A percentile compares a stretch with the other conserved stretches of the same genome.
Conservation (phyloP, 2,329 filamentous ascomycete genomes). For the Anisogramma anomala region DNA sequence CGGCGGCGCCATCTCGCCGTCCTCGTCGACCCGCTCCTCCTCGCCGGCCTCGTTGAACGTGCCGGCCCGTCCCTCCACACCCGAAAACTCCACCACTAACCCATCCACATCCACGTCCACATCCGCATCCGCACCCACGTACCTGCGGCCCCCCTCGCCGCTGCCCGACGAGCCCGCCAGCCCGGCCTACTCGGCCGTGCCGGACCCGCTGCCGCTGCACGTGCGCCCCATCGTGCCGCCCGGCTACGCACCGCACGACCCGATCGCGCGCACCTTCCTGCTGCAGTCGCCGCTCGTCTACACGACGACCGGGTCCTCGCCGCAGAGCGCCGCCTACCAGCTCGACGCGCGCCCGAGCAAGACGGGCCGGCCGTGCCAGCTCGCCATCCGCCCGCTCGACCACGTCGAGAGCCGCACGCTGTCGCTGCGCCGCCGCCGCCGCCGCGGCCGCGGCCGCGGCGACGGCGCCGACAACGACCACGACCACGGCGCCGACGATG, state of each 20-base stretch:
- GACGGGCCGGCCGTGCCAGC: constrained; percentile 4
- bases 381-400: constrained; percentile 7
- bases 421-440: constrained; percentile 1
- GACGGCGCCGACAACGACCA: not conserved
- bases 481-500: too few relatives aligned
- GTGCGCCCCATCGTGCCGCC: constrained; percentile 5
- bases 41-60: not conserved
- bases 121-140: not conserved
- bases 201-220: constrained; percentile 3
- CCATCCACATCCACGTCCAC: not conserved
- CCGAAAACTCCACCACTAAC: not conserved
- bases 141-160: not conserved
- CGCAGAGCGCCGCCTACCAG: constrained; percentile 5
- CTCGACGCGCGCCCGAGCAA: constrained; percentile 5
- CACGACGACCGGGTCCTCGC: constrained; percentile 8
- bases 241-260: constrained; percentile 5
- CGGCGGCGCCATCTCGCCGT: not conserved
- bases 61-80: constrained; percentile 2
- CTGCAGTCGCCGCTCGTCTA: constrained; percentile 8
- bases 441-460: not conserved
- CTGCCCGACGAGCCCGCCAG: not conserved
- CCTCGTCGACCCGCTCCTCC: not conserved
- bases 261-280: constrained; percentile 3
- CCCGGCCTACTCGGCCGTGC: constrained; percentile 3
- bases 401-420: constrained; percentile 9